Base-by-base conservation (phyloP, 495 filamentous ascomycete species). In the Amniculicola lignicola region DNA sequence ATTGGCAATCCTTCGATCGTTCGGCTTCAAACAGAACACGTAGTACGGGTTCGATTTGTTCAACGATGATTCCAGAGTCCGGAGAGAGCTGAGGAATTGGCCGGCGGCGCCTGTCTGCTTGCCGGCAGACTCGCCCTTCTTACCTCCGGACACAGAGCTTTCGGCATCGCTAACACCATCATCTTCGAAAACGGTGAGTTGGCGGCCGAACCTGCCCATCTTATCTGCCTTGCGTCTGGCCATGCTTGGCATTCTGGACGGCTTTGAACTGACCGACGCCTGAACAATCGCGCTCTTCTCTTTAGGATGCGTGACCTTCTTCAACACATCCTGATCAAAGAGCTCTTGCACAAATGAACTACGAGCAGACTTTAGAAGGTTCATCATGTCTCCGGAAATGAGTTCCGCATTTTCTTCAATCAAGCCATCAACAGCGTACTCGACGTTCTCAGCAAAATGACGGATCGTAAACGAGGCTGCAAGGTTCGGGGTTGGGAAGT, bases 371-470 rank as follows among this genome's bases (percentile, higher is more conserved):
- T 84, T 86, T 75, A 98, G 88, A 54, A 98, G 75, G 70, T 95
- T 96, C 86, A 98, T 89, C 55, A 98, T 72, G 67, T 98, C 93
- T 21, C 89, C 91, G 15, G 91, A 94, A 59, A 98, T 90, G 41
- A 95, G 82, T 68, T 98, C 93, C 44, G 90, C 90, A 55, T 97
- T 97, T 70, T 94, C 90, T 69, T 98, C 93, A 7, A 96, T 74
- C 25, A 98, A 73, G 14, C 88, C 89, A 56, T 81, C 81, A 55
- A 89, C 79, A 24, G 89, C 82, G 64, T 98, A 98, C 50, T 98
- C 93, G n/a, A 97, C 87, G 68, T 96, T 92, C 22, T 91, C 93
- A 39, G 91, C 91, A 67, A 90, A 98, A 71, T 98, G 93, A 64
- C 87, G 90, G 53, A 98, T 83, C 1, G 89, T 90, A 69, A 96